Evolutionary conservation across 176 grass and related monocot species (phyloP), one percentile per base, ranked within the genome.

Genomic region (Tillandsia fasciculata): DNA sequence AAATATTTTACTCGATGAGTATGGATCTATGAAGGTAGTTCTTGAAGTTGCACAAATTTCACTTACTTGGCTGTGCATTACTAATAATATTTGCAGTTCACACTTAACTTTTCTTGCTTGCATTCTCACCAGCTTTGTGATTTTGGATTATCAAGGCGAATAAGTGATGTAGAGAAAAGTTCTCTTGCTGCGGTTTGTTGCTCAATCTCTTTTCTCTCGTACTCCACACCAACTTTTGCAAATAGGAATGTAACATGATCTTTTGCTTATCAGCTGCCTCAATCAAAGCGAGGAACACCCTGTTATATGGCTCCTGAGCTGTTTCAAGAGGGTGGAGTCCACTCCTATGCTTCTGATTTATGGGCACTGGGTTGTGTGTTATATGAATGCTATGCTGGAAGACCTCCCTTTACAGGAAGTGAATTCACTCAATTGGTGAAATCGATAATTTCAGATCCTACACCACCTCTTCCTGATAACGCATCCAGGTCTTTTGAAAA

Each of bases 251-350:
- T 18, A 61, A 61, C 15, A 61, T 61, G 56, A 81, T 77, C 71
- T 80, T 23, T 69, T 15, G 51, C 50, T 72, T 82, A 10, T 78
- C 76, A 86, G 85, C 69, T 86, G 50, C 90, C 82, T 73, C 94
- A 93, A 52, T 81, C 89, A 64, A 92, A 85, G 86, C 85, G 77
- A 76, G 94, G 94, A 47, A 90, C 89, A 47, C 94, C 94, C 10
- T 99, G 90, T 71, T 99, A 99, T 83, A 99, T 99, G 94, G 94
- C 94, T 77, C 89, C 89, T 75, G 94, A 99, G 82, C 81, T 99
- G 72, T 99, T 99, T 78, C 82, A 66, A 50, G 89, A 99, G 75
- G 94, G 82, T 72, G 94, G 94, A 67, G 77, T 85, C 13, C 89
- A 93, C 70, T 93, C 94, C n/a, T 92, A 99, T 73, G 94, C 94